Evolutionary conservation across 2,329 filamentous ascomycete genomes (phyloP), one percentile per base, ranked within the genome.

Genomic region (Tolypocladium pustulatum): DNA sequence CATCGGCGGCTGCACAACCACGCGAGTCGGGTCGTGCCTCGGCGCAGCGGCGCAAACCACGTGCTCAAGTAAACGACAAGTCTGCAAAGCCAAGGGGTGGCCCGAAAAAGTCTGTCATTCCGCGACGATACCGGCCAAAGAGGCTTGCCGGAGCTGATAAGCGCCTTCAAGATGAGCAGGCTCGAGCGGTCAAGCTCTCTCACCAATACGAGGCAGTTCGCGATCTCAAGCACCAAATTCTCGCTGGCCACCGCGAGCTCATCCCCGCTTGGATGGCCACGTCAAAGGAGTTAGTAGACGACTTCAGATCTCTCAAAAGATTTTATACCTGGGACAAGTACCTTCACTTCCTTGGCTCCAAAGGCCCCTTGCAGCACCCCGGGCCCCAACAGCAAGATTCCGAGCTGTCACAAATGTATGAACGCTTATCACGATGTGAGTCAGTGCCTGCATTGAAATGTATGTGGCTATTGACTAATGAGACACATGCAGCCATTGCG

Each of bases 261-360:
- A 70, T 78, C 7, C 66, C 69, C 1, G 64, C 69, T 5, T 87
- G 85, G 81, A 83, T 86, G 79, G 71, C 73, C 30, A 81, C 81
- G 6, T 84, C 84, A 0, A 78, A 77, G 65, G 77, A 81, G 56
- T 76, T 88, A 9, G 78, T 86, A 12, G 80, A 86, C 59, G 84
- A 87, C 60, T 87, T 87, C 66, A 76, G 83, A 61, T 82, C 81
- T 0, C 80, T 83, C 62, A 85, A 83, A 65, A 78, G 81, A 55
- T 87, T 87, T 63, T 87, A 86, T 64, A 79, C 82, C 1, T 87
- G 83, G 83, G 84, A 87, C 60, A 85, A 84, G 67, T 86, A 85
- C 63, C 73, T 86, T 55, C 76, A 77, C 59, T 84, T 85, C 66
- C 71, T 85, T 62, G 77, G 83, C 4, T 64, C 67, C 3, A 71